These are phyloP conservation scores for Epichloe brachyelytri DNA, from an alignment of 2,329 filamentous ascomycete species.

Conservation along the genomic window DNA sequence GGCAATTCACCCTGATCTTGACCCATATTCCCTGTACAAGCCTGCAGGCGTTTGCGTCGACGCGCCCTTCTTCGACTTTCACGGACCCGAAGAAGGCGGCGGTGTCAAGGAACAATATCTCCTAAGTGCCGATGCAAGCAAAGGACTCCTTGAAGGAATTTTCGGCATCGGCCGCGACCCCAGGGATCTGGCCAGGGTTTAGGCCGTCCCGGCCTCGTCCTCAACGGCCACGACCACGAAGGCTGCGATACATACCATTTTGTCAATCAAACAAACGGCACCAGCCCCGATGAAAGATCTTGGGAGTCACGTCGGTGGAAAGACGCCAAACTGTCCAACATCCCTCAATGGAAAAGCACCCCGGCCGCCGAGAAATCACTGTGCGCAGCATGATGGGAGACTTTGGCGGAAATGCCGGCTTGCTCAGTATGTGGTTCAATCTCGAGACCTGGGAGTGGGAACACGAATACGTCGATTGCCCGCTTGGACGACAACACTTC, in stretches of 20 bases:
- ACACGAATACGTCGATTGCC: constrained; percentile 68
- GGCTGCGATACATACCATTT: constrained; percentile 87
- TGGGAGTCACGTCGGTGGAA: constrained; percentile 40
- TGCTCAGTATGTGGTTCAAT: constrained; percentile 87
- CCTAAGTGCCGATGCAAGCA: constrained; percentile 58
- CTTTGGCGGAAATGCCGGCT: constrained; percentile 80
- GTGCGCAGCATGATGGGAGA: constrained; percentile 98
- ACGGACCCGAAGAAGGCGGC: constrained; percentile 48
- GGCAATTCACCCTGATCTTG: constrained; percentile 68
- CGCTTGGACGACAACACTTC: constrained; percentile 72
- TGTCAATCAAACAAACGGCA: constrained; percentile 47
- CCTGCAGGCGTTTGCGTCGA: constrained; percentile 71
- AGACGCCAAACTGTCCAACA: constrained; percentile 26
- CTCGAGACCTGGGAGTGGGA: constrained; percentile 58
- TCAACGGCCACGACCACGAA: constrained; percentile 92
- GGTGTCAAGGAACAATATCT: constrained; percentile 87
- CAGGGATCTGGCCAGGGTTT: constrained; percentile 45
- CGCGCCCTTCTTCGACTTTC: constrained; percentile 70
- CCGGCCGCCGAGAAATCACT: constrained; percentile 75
- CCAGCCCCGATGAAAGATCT: constrained; percentile 23
- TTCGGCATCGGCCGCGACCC: constrained; percentile 60
- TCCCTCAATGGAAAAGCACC: constrained; percentile 32
- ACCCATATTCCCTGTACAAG: constrained; percentile 89
- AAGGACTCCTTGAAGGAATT: constrained; percentile 69
- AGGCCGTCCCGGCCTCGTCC: constrained; percentile 62